These are phyloP conservation scores for Candida sanyiensis DNA, from an alignment of 805 yeast species.

Conservation along the genomic window DNA sequence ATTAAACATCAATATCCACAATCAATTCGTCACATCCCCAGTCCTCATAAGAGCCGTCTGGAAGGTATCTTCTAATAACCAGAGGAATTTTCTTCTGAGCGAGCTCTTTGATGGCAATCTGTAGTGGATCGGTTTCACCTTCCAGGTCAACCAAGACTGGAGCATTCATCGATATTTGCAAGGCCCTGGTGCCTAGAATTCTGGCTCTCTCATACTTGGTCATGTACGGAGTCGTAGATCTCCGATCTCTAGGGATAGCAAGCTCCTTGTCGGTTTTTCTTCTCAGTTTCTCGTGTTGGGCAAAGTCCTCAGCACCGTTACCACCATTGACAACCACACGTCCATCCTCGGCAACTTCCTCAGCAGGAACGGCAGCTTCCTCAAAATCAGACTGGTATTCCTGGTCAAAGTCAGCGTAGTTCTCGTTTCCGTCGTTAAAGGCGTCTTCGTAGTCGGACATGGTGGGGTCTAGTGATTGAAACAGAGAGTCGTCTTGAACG, in stretches of 20 bases:
- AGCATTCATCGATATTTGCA: conserved; percentile 96
- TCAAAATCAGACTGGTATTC: conserved; percentile 79
- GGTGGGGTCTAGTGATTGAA: background rate
- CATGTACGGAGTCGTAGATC: conserved; percentile 98
- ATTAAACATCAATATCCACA: conserved; percentile 53
- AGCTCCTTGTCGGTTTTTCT: conserved; percentile 68
- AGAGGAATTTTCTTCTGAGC: conserved; percentile 92
- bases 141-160: conserved; percentile 97
- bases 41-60: conserved; percentile 95
- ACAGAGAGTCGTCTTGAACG: background rate
- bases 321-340: conserved; percentile 69
- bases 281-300: conserved; percentile 31
- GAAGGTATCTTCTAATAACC: conserved; percentile 91
- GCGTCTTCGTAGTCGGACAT: conserved; percentile 55
- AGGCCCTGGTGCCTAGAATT: conserved; percentile 93
- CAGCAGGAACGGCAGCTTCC: conserved; percentile 32
- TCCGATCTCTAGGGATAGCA: conserved; percentile 81
- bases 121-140: conserved; percentile 98
- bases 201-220: conserved; percentile 98
- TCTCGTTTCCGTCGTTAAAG: conserved; percentile 65
- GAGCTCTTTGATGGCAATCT: conserved; percentile 95
- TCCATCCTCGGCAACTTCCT: conserved; percentile 54
- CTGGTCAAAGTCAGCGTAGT: conserved; percentile 77
- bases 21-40: conserved; percentile 99
- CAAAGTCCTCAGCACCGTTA: conserved; percentile 50